Conservation (phyloP, 2,329 filamentous ascomycete species). For the Meredithiella fracta region DNA sequence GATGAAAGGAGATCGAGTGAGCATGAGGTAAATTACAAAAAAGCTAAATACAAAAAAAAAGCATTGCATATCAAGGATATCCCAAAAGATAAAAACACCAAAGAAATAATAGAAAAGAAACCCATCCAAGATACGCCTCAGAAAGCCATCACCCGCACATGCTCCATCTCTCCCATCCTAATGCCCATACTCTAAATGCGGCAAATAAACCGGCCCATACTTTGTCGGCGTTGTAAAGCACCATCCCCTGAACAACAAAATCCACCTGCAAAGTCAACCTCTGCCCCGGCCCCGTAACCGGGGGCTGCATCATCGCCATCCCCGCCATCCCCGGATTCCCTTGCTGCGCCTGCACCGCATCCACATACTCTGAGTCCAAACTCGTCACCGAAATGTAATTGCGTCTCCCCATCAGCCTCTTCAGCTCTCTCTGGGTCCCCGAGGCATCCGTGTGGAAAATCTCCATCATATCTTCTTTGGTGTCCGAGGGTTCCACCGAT, state of each 20-base stretch:
- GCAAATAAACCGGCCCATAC: constrained; percentile 91
- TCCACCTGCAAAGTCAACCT: constrained; percentile 82
- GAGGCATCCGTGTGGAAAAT: constrained; percentile 91
- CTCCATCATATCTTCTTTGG: constrained; percentile 99
- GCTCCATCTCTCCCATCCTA: constrained; percentile 21
- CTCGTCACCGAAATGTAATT: constrained; percentile 92
- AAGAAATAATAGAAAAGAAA: background rate
- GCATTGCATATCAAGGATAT: background rate
- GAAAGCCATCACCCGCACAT: background rate
- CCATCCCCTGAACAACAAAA: constrained; percentile 91
- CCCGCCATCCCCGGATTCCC: constrained; percentile 4
- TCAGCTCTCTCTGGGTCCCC: constrained; percentile 65
- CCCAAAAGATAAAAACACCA: background rate
- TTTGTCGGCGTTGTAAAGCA: constrained; percentile 72
- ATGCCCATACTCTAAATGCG: constrained; percentile 61
- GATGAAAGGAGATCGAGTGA: background rate
- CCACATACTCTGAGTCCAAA: constrained; percentile 70
- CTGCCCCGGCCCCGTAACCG: constrained; percentile 29
- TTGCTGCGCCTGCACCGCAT: constrained; percentile 16
- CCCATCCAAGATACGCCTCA: background rate
- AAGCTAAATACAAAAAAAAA: background rate
- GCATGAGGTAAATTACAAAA: background rate
- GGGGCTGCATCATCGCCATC: constrained; percentile 14
- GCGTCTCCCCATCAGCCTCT: constrained; percentile 79
- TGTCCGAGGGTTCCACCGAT: constrained; percentile 63